These are phyloP conservation scores for Fraxinus americana DNA, from an alignment of 257 asterid genomes.

Conservation along the genomic window DNA sequence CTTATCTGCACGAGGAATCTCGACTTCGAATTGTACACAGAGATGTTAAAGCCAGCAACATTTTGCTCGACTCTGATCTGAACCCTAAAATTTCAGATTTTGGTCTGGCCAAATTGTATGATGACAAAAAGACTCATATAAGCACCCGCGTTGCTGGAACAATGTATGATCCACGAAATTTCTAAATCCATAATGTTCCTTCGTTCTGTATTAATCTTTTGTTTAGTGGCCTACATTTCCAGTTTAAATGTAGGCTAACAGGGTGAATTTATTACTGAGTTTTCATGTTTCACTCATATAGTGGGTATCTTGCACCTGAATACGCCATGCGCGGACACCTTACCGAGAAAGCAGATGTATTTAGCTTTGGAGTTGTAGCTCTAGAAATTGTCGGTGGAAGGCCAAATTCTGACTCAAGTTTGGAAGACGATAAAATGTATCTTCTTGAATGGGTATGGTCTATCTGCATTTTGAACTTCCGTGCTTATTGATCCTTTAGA, in stretches of 20 bases:
- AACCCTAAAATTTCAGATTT: conserved; percentile 75
- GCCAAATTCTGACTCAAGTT: conserved; percentile 55
- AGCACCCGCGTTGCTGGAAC: conserved; percentile 94
- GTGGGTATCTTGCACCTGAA: conserved; percentile 82
- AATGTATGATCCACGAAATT: conserved; percentile 45
- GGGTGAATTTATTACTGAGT: not conserved
- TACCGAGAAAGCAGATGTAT: conserved; percentile 69
- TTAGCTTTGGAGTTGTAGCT: conserved; percentile 75
- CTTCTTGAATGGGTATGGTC: conserved; percentile 76
- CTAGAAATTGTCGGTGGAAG: conserved; percentile 67
- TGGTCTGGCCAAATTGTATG: conserved; percentile 73
- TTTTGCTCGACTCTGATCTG: conserved; percentile 63
- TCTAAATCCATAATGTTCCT: not conserved
- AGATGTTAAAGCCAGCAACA: conserved; percentile 81
- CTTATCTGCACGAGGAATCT: conserved; percentile 80
- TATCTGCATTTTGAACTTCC: not conserved
- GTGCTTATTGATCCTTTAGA: not conserved
- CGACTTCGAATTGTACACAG: conserved; percentile 64
- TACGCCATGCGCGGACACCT: conserved; percentile 80
- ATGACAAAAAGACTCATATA: conserved; percentile 75
- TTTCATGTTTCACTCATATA: conserved; percentile 24
- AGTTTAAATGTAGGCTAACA: not conserved
- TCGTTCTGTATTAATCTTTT: not conserved
- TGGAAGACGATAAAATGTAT: conserved; percentile 55
- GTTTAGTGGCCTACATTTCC: not conserved